These are phyloP conservation scores for Zygnema circumcarinatum DNA, from an alignment of 139 green algal species.

Conservation along the genomic window DNA sequence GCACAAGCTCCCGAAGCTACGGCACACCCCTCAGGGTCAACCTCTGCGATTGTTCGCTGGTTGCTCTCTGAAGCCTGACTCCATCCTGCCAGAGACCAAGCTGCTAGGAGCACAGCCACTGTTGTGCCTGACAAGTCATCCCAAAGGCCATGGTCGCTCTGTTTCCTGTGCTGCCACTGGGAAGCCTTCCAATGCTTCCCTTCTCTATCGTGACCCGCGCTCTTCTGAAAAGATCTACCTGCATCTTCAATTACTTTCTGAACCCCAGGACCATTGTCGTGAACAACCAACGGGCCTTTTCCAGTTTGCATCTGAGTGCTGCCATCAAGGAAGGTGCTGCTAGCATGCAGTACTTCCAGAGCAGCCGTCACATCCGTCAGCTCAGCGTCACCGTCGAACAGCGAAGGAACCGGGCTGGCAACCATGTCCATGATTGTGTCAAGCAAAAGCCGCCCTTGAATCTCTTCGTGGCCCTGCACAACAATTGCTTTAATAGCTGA, in stretches of 20 bases:
- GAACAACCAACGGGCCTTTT: neutral
- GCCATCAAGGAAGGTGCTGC: neutral
- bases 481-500: no score
- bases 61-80: neutral
- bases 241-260: no score
- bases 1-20: neutral
- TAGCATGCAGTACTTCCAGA: neutral
- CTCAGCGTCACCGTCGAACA: neutral
- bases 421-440: neutral
- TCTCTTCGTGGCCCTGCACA: neutral
- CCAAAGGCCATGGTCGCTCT: neutral
- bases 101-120: slow-evolving; percentile 11
- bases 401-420: neutral
- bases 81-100: slow-evolving; percentile 22
- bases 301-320: neutral
- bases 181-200: neutral
- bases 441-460: neutral
- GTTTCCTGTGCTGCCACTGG: neutral
- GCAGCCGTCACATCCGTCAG: neutral
- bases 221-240: no score
- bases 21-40: slow-evolving; percentile 3
- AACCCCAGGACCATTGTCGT: no score
- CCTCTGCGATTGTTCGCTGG: neutral
- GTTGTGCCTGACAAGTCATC: neutral
- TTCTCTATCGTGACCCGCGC: neutral